Conservation (phyloP, 331 rosid genomes). For the Rhamnella rubrinervis region DNA sequence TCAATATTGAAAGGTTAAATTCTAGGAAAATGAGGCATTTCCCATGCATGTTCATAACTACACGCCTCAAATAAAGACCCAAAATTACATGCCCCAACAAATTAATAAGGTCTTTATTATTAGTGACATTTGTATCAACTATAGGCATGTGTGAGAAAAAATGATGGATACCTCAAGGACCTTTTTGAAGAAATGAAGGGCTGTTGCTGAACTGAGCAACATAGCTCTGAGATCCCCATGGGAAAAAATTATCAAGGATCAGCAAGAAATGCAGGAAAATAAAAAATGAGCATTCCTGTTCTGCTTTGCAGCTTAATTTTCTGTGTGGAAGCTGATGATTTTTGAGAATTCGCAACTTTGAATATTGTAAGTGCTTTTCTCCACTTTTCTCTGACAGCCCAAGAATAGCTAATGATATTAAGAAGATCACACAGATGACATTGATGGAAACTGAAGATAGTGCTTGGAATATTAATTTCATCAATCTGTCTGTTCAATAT, state of each 20-base stretch:
- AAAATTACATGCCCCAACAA: no score
- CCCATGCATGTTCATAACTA: no score
- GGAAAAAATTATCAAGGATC: conserved; percentile 34
- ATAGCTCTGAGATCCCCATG: conserved; percentile 30
- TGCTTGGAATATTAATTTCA: conserved; percentile 15
- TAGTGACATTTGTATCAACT: no score
- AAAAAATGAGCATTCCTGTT: conserved; percentile 57
- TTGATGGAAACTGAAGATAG: conserved; percentile 10
- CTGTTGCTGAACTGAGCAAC: conserved; percentile 39
- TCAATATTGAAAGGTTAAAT: no score
- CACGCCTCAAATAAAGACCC: no score
- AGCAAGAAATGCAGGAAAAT: conserved; percentile 56
- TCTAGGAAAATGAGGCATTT: no score
- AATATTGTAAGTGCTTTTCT: neutral
- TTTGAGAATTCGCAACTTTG: neutral
- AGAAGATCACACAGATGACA: neutral
- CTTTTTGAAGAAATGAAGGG: conserved; percentile 75
- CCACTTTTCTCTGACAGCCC: conserved; percentile 23
- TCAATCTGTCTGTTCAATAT: neutral
- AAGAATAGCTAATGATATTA: no score
- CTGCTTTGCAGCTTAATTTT: conserved; percentile 42
- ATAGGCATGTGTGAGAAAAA: neutral
- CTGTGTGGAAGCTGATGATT: neutral
- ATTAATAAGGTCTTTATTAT: no score
- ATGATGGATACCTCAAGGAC: conserved; percentile 51